phyloP scores from a whole-genome alignment of 768 basidiomycete genomes.

The Termitomyces sp. region DNA sequence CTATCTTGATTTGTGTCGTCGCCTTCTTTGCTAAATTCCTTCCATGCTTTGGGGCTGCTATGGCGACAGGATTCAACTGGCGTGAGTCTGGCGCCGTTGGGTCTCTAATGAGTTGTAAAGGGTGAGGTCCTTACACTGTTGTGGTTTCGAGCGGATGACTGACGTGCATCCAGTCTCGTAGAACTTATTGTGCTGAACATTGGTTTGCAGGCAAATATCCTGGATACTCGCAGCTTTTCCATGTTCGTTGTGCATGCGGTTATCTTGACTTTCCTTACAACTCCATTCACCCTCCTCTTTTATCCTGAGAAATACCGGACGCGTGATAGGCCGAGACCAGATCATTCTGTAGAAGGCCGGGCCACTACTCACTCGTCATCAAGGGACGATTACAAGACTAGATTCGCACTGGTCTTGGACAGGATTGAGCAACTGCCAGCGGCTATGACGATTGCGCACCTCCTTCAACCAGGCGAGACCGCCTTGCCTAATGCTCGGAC shows the following conservation, averaged over 20 bases:
- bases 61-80: constrained; percentile 54
- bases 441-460: constrained; percentile 75
- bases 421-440: constrained; percentile 77
- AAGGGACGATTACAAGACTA: constrained; percentile 43
- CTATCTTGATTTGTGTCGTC: constrained; percentile 64
- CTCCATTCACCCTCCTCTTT: constrained; percentile 72
- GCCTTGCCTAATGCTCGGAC: not conserved
- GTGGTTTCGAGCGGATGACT: not conserved
- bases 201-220: constrained; percentile 63
- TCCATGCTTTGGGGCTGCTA: constrained; percentile 59
- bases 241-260: constrained; percentile 86
- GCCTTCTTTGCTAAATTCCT: constrained; percentile 80
- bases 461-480: constrained; percentile 42
- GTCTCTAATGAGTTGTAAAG: constrained; percentile 87
- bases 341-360: constrained; percentile 18
- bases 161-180: constrained; percentile 42
- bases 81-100: constrained; percentile 85
- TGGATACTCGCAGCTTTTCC: constrained; percentile 66
- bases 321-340: constrained; percentile 20
- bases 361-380: constrained; percentile 10
- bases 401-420: constrained; percentile 70
- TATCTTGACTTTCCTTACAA: constrained; percentile 78
- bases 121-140: constrained; percentile 35
- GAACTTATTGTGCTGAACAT: constrained; percentile 92
- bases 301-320: constrained; percentile 65